Conservation (phyloP, 495 filamentous ascomycete genomes). For the Staphylotrichum longicolle region DNA sequence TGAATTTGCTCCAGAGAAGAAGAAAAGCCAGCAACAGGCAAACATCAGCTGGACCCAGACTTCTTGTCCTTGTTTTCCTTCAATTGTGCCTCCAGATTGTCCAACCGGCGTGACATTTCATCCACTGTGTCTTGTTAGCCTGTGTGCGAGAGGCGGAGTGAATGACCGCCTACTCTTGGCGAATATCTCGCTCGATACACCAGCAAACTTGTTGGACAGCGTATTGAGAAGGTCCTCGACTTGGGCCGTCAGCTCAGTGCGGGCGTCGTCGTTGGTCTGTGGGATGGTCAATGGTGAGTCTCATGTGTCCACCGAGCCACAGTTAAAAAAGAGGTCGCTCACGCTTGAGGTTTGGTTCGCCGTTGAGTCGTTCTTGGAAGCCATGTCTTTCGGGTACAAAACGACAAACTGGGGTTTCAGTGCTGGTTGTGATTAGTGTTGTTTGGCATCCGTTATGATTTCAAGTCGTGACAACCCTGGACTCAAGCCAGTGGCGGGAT, state of each 20-base stretch:
- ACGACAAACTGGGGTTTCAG: too few relatives aligned
- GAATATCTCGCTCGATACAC: conserved; percentile 78
- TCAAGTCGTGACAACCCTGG: too few relatives aligned
- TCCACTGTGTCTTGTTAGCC: conserved; percentile 62
- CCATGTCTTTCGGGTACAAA: conserved; percentile 19
- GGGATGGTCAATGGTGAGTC: too few relatives aligned
- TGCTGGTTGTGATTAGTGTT: too few relatives aligned
- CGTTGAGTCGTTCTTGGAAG: conserved; percentile 32
- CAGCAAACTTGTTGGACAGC: conserved; percentile 78
- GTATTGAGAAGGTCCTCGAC: conserved; percentile 84
- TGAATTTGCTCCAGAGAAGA: too few relatives aligned
- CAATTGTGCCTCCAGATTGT: conserved; percentile 78
- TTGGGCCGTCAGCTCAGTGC: conserved; percentile 66
- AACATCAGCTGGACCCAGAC: conserved; percentile 13
- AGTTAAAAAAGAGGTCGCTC: conserved; percentile 19
- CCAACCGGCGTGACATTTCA: conserved; percentile 87
- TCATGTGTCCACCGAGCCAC: too few relatives aligned
- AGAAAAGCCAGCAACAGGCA: background rate
- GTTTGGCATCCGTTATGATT: too few relatives aligned
- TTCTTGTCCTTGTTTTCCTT: conserved; percentile 50
- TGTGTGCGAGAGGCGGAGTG: background rate
- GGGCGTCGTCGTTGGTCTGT: conserved; percentile 41
- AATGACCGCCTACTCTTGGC: conserved; percentile 62
- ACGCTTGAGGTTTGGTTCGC: conserved; percentile 35
- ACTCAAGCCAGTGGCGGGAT: too few relatives aligned